A percentile compares a stretch with the other conserved stretches of the same genome.
Conservation (phyloP, 73 alveolate genomes). For the Uronychia setigera region DNA sequence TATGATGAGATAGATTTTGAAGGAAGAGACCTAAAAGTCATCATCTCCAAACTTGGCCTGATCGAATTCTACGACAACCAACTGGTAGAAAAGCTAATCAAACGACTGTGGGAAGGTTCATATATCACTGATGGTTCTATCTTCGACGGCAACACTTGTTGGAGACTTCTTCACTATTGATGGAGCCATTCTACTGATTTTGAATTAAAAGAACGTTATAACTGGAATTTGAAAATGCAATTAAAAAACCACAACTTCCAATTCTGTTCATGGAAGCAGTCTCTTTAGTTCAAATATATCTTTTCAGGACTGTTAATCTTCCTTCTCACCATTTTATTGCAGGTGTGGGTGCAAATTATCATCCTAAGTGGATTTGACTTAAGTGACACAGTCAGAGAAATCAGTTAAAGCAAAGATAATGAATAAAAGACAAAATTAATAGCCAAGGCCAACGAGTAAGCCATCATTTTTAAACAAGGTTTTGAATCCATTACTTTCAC, state of each 20-base stretch:
- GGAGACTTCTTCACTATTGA: neutral
- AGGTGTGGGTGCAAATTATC: no score
- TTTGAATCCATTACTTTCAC: no score
- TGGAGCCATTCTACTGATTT: neutral
- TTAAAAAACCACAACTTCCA: neutral
- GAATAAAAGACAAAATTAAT: no score
- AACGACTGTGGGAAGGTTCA: neutral
- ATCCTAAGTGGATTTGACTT: no score
- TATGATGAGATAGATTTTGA: neutral
- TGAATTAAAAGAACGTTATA: neutral
- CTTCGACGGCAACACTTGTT: neutral
- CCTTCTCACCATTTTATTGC: no score
- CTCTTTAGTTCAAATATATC: neutral
- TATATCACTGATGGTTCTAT: neutral
- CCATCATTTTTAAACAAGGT: no score
- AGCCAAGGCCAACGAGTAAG: no score
- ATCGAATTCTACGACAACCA: neutral
- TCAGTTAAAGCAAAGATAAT: no score
- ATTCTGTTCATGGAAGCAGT: neutral
- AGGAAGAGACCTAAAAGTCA: neutral
- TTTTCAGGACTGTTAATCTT: no score
- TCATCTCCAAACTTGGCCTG: neutral
- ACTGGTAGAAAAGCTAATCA: neutral
- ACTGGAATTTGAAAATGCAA: neutral
- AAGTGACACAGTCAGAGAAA: no score